Percentiles rank a stretch among this genome's conserved stretches.
Evolutionary conservation across 495 filamentous ascomycete genomes (phyloP).

Genomic region (Aspergillus cristatus): DNA sequence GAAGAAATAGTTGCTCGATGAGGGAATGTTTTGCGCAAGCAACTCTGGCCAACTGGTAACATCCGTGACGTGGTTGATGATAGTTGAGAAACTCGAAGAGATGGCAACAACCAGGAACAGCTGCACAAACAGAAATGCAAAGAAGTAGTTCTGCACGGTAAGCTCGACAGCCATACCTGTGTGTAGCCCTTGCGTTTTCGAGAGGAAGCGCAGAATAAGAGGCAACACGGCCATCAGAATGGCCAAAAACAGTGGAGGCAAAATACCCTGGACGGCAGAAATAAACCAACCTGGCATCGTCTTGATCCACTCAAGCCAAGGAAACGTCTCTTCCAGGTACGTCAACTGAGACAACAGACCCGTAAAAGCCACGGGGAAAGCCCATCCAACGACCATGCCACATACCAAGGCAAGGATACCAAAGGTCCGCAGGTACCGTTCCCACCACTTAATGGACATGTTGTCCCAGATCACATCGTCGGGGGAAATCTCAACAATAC

Average conservation of each 20-base stretch:
- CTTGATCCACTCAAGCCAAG: slow-evolving; percentile 64
- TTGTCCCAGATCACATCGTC: slow-evolving; percentile 97
- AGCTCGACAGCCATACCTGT: slow-evolving; percentile 76
- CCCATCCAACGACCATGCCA: slow-evolving; percentile 82
- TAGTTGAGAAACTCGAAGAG: slow-evolving; percentile 63
- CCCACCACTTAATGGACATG: slow-evolving; percentile 95
- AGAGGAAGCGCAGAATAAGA: slow-evolving; percentile 64
- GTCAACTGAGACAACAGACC: slow-evolving; percentile 69
- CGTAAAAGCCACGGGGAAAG: slow-evolving; percentile 83
- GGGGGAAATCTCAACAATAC: slow-evolving; percentile 85
- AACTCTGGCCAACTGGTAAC: slow-evolving; percentile 53
- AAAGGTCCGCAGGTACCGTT: slow-evolving; percentile 66
- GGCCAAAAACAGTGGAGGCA: slow-evolving; percentile 70
- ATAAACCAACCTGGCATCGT: slow-evolving; percentile 53
- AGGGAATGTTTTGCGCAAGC: slow-evolving; percentile 76
- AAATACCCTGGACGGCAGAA: slow-evolving; percentile 72
- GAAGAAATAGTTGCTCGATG: slow-evolving; percentile 94
- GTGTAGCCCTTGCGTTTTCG: slow-evolving; percentile 65
- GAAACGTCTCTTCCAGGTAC: slow-evolving; percentile 51
- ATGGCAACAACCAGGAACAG: slow-evolving; percentile 91
- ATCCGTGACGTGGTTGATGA: slow-evolving; percentile 54
- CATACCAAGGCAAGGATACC: slow-evolving; percentile 56
- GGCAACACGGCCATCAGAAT: slow-evolving; percentile 77
- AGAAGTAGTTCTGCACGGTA: slow-evolving; percentile 85
- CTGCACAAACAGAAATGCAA: slow-evolving; percentile 89